Evolutionary conservation across 2,329 filamentous ascomycete species (phyloP).

Genomic region (Epichloe gansuensis): DNA sequence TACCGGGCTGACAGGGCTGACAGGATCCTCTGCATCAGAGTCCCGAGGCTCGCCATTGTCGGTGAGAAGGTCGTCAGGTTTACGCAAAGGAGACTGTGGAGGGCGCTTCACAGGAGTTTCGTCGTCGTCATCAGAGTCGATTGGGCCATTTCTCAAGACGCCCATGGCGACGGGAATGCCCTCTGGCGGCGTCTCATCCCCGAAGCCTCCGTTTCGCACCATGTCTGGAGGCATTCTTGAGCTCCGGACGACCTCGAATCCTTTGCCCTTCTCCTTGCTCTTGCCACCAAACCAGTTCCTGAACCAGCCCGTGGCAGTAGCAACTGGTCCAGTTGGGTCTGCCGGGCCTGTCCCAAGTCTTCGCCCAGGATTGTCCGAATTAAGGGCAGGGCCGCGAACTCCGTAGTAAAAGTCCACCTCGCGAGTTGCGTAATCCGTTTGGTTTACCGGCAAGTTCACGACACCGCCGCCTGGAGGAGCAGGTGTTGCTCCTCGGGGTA

Average conservation of each 20-base stretch:
- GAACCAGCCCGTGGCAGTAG: constrained; percentile 83
- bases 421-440: constrained; percentile 79
- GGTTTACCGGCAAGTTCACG: constrained; percentile 34
- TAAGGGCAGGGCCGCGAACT: constrained; percentile 75
- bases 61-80: constrained; percentile 27
- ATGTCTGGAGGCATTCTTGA: constrained; percentile 72
- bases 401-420: constrained; percentile 97
- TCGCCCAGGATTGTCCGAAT: constrained; percentile 65
- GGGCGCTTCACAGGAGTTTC: constrained; percentile 13
- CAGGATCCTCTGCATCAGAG: constrained; percentile 30
- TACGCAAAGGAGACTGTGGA: constrained; percentile 14
- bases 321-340: constrained; percentile 83
- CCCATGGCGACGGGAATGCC: constrained; percentile 53
- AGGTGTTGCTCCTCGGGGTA: constrained; percentile 31
- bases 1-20: constrained; percentile 13
- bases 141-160: constrained; percentile 44
- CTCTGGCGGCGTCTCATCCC: constrained; percentile 53
- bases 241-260: constrained; percentile 91
- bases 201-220: constrained; percentile 36
- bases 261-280: constrained; percentile 88
- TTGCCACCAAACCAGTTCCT: constrained; percentile 67
- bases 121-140: constrained; percentile 49
- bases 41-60: constrained; percentile 33
- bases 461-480: constrained; percentile 24
- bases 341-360: constrained; percentile 88